A percentile compares a stretch with the other conserved stretches of the same genome.
Conservation (phyloP, 106 monocot genomes). For the Acorus gramineus region DNA sequence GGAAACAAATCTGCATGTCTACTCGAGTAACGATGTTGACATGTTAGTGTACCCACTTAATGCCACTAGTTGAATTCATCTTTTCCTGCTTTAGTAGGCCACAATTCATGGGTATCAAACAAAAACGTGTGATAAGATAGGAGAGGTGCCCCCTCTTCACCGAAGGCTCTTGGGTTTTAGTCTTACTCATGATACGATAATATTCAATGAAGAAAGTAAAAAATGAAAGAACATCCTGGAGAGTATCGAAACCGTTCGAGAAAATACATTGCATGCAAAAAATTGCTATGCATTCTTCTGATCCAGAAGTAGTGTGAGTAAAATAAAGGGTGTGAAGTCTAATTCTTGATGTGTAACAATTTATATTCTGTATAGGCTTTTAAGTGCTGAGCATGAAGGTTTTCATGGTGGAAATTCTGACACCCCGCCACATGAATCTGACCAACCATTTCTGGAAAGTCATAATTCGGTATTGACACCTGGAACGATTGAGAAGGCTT, state of each 20-base stretch:
- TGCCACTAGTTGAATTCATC: background rate
- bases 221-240: too few relatives aligned
- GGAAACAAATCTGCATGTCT: constrained; percentile 70
- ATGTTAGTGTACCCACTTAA: constrained; percentile 43
- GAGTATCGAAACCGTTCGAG: too few relatives aligned
- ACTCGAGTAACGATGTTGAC: constrained; percentile 71
- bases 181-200: too few relatives aligned
- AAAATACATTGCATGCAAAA: too few relatives aligned
- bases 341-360: constrained; percentile 1
- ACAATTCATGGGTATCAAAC: too few relatives aligned
- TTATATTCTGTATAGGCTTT: constrained; percentile 34
- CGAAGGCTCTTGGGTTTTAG: too few relatives aligned
- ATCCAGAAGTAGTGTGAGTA: background rate
- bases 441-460: constrained; percentile 23
- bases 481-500: constrained; percentile 34
- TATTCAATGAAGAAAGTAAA: too few relatives aligned
- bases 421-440: constrained; percentile 35
- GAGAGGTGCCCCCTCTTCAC: too few relatives aligned
- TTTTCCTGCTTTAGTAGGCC: background rate
- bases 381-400: constrained; percentile 33
- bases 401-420: constrained; percentile 21
- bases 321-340: background rate
- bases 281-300: too few relatives aligned
- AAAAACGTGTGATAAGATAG: too few relatives aligned
- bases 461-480: constrained; percentile 20